These are phyloP conservation scores for Amanita thiersii DNA, from an alignment of 768 basidiomycete genomes.

Conservation along the genomic window DNA sequence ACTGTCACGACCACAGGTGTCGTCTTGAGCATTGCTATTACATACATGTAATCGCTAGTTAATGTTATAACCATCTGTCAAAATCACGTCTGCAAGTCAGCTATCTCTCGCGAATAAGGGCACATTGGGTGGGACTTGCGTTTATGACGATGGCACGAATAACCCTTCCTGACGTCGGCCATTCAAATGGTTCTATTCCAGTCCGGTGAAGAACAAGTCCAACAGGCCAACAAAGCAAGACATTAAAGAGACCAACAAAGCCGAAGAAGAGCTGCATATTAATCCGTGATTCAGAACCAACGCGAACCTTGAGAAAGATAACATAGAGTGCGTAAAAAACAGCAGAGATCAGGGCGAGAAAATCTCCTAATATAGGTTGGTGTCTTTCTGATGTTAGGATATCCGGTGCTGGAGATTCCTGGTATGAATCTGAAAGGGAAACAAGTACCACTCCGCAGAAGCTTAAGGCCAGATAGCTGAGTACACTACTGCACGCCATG, in stretches of 20 bases:
- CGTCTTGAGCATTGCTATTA: slow-evolving; percentile 92
- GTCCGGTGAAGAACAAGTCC: slow-evolving; percentile 69
- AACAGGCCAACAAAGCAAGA: slow-evolving; percentile 67
- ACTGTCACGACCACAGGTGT: slow-evolving; percentile 91
- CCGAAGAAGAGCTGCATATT: slow-evolving; percentile 96
- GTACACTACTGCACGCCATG: neutral
- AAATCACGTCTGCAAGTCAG: neutral
- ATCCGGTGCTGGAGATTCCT: slow-evolving; percentile 14
- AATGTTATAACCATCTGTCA: slow-evolving; percentile 78
- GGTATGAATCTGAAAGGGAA: slow-evolving; percentile 72
- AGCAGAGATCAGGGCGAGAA: slow-evolving; percentile 80
- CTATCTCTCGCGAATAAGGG: neutral
- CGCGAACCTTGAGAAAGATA: slow-evolving; percentile 80
- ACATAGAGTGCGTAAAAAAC: slow-evolving; percentile 86
- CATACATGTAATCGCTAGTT: slow-evolving; percentile 79
- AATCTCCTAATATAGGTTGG: slow-evolving; percentile 63
- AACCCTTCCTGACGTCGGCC: slow-evolving; percentile 44
- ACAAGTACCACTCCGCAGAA: slow-evolving; percentile 82
- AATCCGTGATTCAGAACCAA: slow-evolving; percentile 72
- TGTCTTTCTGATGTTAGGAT: slow-evolving; percentile 15
- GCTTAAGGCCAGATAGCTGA: slow-evolving; percentile 26
- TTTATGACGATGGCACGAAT: slow-evolving; percentile 30
- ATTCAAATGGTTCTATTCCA: slow-evolving; percentile 66
- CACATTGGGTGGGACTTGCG: slow-evolving; percentile 20
- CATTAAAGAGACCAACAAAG: slow-evolving; percentile 85